phyloP scores from a whole-genome alignment of 1,139 yeast genomes.

The Suhomyces atakaporum region DNA sequence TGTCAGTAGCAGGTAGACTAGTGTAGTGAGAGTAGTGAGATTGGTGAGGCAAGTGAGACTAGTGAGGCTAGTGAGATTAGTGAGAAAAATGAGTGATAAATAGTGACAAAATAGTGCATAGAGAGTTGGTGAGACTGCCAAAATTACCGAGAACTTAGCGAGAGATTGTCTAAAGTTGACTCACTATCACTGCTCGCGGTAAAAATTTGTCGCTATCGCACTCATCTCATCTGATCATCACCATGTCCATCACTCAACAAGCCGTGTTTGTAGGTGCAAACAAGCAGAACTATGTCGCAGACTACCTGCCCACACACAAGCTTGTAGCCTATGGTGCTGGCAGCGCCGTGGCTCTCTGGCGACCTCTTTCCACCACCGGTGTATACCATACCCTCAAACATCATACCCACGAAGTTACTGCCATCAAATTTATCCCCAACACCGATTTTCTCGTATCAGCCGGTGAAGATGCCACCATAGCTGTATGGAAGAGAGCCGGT shows the following conservation, averaged over 20 bases:
- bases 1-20: too few relatives aligned
- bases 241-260: conserved; percentile 32
- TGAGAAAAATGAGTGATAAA: too few relatives aligned
- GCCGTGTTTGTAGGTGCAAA: conserved; percentile 81
- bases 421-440: conserved; percentile 56
- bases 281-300: conserved; percentile 68
- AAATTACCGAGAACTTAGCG: too few relatives aligned
- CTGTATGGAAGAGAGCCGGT: conserved; percentile 52
- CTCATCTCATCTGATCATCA: not conserved
- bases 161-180: too few relatives aligned
- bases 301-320: conserved; percentile 41
- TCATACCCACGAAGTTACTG: conserved; percentile 58
- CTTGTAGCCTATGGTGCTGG: conserved; percentile 79
- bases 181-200: not conserved
- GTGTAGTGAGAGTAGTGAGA: too few relatives aligned
- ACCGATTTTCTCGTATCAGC: conserved; percentile 56
- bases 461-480: conserved; percentile 63
- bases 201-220: conserved; percentile 4
- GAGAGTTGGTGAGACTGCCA: too few relatives aligned
- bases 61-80: too few relatives aligned
- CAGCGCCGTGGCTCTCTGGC: conserved; percentile 73
- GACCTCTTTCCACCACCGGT: conserved; percentile 53
- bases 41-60: too few relatives aligned
- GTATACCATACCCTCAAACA: conserved; percentile 57
- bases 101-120: too few relatives aligned